Evolutionary conservation across 495 filamentous ascomycete genomes (phyloP), one percentile per base, ranked within the genome.

Genomic region (Annulohypoxylon bovei): DNA sequence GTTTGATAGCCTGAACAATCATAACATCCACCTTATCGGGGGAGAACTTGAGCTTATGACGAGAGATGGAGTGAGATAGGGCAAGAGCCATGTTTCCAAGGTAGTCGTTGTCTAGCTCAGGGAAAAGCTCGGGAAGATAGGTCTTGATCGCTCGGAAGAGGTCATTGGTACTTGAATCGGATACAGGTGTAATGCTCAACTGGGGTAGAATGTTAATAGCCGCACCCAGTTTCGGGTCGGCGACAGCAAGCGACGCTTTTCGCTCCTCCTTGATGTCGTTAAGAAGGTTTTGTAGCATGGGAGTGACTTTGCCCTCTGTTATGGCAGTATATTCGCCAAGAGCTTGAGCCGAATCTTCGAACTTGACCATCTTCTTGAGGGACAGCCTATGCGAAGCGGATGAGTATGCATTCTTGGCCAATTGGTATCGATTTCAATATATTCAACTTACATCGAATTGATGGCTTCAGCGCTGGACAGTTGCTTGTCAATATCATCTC

Each of bases 11-110:
- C 81, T 98, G 95, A 39, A 99, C 93, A 71, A 99, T 97, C 95
- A 99, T 99, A 56, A 94, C 94, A 74, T 99, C 95, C 62, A 99
- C 97, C 84, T 99, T 99, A 74, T 99, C 95, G 47, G 95, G 91
- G 4, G 94, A 97, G 84, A 99, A 99, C 84, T 97, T 97, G 72
- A 99, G 89, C 84, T 95, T 97, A 84, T 99, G 94, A 64, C 95
- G 90, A n/a, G 95, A 97, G 49, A 99, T 88, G 39, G 93, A 97
- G 83, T 99, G 95, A 14, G 96, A 97, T 22, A 99, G 88, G 84
- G 96, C 95, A 55, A 99, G 87, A 22, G 91, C 89, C 93, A 98
- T 98, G 75, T 93, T 93, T 66, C 91, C 88, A 76, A 97, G 89
- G 74, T 94, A 93, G 76, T 92, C 87, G 44, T 93, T 90, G 5